Evolutionary conservation across 352 stramenopile genomes (phyloP), one percentile per base, ranked within the genome.

Genomic region (Pythium aristosporum): DNA sequence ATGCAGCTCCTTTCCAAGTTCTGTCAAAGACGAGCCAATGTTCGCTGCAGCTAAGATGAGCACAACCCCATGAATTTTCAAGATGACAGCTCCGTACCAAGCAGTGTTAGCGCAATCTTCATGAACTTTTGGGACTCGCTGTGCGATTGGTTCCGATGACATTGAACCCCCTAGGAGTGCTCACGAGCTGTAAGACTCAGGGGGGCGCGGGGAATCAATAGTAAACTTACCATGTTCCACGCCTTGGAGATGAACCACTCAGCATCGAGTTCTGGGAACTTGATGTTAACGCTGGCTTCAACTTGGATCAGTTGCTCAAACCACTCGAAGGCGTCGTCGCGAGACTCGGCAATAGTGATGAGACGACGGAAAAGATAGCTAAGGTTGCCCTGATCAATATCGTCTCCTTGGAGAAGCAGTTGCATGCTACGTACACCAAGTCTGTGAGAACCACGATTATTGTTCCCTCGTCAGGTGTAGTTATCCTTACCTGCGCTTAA

Each of bases 211-310:
- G 6, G 28, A 36, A 41, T 30, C n/a, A 2, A 21, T 15, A 41
- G 4, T 23, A 9, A 23, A 39, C 9, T 42, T 76, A 93, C 85
- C 42, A 85, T 77, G 34, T 93, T 93, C 85, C 85, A 93, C 3
- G 79, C 71, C 57, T 88, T 91, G n/a, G 63, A 70, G 25, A 89
- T 68, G 37, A 93, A 82, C 82, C 85, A 93, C 60, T 93, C 85
- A 28, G 78, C 46, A 36, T 91, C 82, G 30, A 75, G 30, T 11
- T 81, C 77, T 44, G 72, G 57, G 20, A 90, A 60, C 11, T 54
- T 52, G 18, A 88, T 52, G 20, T 81, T 63, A n/a, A 90, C 61
- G 28, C 71, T 90, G 11, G 70, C 56, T 25, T 73, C 50, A 9
- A 91, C 66, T 51, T 91, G 78, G 48, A 88, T 37, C 13, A 92